Percentiles rank a stretch among this genome's conserved stretches.
phyloP scores from a whole-genome alignment of 805 yeast species.

The Kodamaea leandrae region DNA sequence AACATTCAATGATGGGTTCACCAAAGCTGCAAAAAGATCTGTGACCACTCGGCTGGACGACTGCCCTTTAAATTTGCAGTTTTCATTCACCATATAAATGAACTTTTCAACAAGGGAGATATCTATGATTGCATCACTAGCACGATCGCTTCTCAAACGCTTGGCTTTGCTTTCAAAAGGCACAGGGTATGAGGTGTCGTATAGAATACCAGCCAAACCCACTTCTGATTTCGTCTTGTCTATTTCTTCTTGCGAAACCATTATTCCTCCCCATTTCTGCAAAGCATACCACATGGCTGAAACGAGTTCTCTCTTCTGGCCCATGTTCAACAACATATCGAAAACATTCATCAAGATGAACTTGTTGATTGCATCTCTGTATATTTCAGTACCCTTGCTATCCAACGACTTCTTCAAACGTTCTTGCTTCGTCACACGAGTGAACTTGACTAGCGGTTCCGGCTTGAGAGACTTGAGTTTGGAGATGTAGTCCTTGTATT shows the following conservation, averaged over 20 bases:
- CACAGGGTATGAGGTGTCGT: constrained; percentile 3
- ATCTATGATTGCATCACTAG: constrained; percentile 21
- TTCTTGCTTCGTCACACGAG: constrained; percentile 24
- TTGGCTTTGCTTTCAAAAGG: background rate
- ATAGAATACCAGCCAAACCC: constrained; percentile 4
- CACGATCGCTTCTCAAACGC: background rate
- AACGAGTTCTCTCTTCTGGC: constrained; percentile 29
- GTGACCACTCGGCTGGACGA: constrained; percentile 22
- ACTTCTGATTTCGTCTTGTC: background rate
- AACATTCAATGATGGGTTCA: constrained; percentile 18
- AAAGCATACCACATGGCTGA: constrained; percentile 33
- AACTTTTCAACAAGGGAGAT: constrained; percentile 31
- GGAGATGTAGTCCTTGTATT: background rate
- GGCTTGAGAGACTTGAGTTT: constrained; percentile 2
- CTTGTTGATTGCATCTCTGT: constrained; percentile 25
- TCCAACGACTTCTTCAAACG: background rate
- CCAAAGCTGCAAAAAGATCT: constrained; percentile 27
- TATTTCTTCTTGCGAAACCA: constrained; percentile 11
- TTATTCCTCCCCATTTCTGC: constrained; percentile 34
- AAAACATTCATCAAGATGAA: constrained; percentile 30
- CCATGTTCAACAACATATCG: constrained; percentile 31
- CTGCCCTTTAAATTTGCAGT: constrained; percentile 15
- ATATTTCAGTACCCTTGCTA: background rate
- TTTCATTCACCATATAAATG: constrained; percentile 31
- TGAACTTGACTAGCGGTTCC: constrained; percentile 30